Percentiles rank a stretch among this genome's conserved stretches.
These are phyloP conservation scores for Backusella psychrophila DNA, from an alignment of 192 early-diverging fungal species.

Conservation along the genomic window DNA sequence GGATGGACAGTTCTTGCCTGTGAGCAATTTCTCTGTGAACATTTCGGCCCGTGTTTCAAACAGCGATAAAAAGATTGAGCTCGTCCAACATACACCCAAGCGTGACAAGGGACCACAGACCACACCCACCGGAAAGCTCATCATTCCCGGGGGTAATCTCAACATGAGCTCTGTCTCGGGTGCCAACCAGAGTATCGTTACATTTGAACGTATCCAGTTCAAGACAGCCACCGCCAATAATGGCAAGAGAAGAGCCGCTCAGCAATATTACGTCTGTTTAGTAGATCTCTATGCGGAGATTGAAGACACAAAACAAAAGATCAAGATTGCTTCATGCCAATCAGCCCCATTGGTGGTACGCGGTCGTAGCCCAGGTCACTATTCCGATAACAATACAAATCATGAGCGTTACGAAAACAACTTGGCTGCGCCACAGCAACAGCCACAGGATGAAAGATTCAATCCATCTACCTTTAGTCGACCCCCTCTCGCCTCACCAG, in stretches of 20 bases:
- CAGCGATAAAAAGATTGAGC: constrained; percentile 73
- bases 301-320: constrained; percentile 47
- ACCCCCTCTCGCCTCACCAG: constrained; percentile 5
- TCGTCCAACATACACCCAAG: constrained; percentile 90
- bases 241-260: constrained; percentile 87
- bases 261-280: constrained; percentile 90
- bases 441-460: constrained; percentile 15
- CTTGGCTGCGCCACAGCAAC: background rate
- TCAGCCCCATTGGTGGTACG: constrained; percentile 89
- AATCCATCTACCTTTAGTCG: constrained; percentile 9
- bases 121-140: constrained; percentile 56
- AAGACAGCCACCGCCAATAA: constrained; percentile 96
- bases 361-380: constrained; percentile 93
- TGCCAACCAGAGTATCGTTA: constrained; percentile 44
- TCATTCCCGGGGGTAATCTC: constrained; percentile 60
- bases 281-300: constrained; percentile 79
- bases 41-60: constrained; percentile 74
- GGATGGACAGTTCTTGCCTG: constrained; percentile 49
- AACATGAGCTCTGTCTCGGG: constrained; percentile 40
- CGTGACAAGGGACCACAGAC: constrained; percentile 94
- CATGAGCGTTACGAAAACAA: constrained; percentile 17
- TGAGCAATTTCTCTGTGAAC: constrained; percentile 72
- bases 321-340: constrained; percentile 64
- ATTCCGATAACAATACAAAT: constrained; percentile 55
- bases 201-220: constrained; percentile 96